Evolutionary conservation across 345 rosid species (phyloP).

Genomic region (Syzygium grande): DNA sequence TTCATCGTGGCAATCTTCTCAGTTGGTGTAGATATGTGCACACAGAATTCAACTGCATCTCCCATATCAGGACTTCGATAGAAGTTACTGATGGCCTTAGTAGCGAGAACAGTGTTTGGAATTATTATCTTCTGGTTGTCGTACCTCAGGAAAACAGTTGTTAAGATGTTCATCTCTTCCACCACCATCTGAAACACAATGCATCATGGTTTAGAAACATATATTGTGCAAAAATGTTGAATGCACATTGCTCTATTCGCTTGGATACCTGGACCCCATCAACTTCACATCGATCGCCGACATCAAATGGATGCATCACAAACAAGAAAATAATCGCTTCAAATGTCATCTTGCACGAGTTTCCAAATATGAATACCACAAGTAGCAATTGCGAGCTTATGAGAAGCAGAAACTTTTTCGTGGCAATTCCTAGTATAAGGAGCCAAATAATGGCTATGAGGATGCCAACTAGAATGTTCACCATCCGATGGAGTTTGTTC

Average conservation of each 20-base stretch:
- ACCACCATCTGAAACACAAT: conserved; percentile 24
- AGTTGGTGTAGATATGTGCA: conserved; percentile 28
- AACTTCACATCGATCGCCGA: conserved; percentile 36
- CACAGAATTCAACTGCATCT: conserved; percentile 31
- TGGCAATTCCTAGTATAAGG: conserved; percentile 24
- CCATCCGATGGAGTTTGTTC: conserved; percentile 32
- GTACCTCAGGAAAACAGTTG: conserved; percentile 27
- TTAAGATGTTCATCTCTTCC: conserved; percentile 38
- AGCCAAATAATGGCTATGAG: conserved; percentile 23
- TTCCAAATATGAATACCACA: conserved; percentile 37
- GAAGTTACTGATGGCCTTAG: conserved; percentile 27
- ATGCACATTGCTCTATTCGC: neutral
- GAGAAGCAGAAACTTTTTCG: conserved; percentile 17
- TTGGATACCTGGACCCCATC: conserved; percentile 30
- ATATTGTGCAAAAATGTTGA: neutral
- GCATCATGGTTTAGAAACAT: neutral
- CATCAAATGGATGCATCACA: conserved; percentile 39
- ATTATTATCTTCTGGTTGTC: conserved; percentile 29
- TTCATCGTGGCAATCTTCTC: conserved; percentile 29
- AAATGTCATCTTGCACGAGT: conserved; percentile 28
- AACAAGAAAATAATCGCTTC: conserved; percentile 38
- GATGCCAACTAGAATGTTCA: conserved; percentile 19
- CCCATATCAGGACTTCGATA: conserved; percentile 42
- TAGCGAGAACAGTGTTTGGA: conserved; percentile 27
- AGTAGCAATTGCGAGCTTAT: conserved; percentile 25